A percentile compares a stretch with the other conserved stretches of the same genome.
Conservation (phyloP, 2,329 filamentous ascomycete species). For the Ophiostoma sp. region DNA sequence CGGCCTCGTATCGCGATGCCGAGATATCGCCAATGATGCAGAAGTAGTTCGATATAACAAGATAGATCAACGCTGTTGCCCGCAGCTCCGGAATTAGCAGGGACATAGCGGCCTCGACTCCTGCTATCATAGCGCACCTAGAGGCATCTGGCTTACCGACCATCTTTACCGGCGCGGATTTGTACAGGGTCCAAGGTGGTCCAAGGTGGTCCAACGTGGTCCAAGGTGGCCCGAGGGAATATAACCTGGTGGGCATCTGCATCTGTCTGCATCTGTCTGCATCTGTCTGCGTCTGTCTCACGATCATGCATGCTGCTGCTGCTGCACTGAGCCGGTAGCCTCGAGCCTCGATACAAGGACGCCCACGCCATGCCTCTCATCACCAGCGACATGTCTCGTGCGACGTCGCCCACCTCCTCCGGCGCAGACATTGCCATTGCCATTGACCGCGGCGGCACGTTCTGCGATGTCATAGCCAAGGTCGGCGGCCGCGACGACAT, state of each 20-base stretch:
- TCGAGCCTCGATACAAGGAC: neutral
- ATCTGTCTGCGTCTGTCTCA: neutral
- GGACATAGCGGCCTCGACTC: neutral
- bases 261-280: neutral
- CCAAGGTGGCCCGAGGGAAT: no score
- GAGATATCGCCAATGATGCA: neutral
- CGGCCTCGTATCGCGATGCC: neutral
- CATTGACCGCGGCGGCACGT: slow-evolving; percentile 23
- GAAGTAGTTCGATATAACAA: neutral
- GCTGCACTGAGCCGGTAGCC: neutral
- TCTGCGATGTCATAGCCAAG: slow-evolving; percentile 28
- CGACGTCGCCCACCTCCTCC: neutral
- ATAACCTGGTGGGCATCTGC: no score
- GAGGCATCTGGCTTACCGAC: neutral
- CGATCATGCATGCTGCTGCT: slow-evolving; percentile 4
- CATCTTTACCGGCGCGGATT: neutral
- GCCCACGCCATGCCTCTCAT: slow-evolving; percentile 8
- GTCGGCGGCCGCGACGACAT: slow-evolving; percentile 35
- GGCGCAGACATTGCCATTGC: slow-evolving; percentile 18
- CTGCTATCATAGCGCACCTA: neutral
- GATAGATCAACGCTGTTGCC: neutral
- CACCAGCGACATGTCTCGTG: slow-evolving; percentile 2
- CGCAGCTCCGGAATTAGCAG: neutral
- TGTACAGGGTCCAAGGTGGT: neutral
- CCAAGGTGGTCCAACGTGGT: no score